phyloP scores from a whole-genome alignment of 306 rosid genomes.

The Fragaria ananassa region DNA sequence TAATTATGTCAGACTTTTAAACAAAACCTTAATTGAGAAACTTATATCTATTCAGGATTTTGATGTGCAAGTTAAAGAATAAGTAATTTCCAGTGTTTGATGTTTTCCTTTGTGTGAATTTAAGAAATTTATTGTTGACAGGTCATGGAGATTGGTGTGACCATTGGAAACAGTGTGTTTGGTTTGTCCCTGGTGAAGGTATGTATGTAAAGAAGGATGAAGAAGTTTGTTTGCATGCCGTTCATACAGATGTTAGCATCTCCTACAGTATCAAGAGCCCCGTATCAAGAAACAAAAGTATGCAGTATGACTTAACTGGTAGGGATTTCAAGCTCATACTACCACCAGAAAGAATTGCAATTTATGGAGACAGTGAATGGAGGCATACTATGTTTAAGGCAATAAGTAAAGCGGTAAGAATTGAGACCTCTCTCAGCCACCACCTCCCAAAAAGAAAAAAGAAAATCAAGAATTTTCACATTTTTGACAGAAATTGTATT shows the following conservation, averaged over 20 bases:
- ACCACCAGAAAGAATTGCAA: conserved; percentile 75
- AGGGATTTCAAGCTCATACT: conserved; percentile 50
- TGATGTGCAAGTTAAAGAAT: background rate
- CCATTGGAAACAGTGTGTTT: conserved; percentile 98
- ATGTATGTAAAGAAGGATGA: conserved; percentile 50
- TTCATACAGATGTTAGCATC: conserved; percentile 63
- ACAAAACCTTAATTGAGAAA: background rate
- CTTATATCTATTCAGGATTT: background rate
- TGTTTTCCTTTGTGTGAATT: background rate
- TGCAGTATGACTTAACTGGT: conserved; percentile 29
- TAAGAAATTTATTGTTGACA: conserved; percentile 31
- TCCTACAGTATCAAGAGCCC: conserved; percentile 48
- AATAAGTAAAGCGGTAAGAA: conserved; percentile 42
- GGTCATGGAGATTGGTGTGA: conserved; percentile 83
- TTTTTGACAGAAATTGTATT: conserved; percentile 26
- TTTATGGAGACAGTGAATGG: conserved; percentile 77
- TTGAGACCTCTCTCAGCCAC: conserved; percentile 21
- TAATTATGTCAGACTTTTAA: background rate
- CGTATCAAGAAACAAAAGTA: conserved; percentile 34
- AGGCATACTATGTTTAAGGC: conserved; percentile 59
- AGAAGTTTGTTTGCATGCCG: conserved; percentile 51
- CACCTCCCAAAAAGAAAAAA: conserved; percentile 15
- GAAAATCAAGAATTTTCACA: conserved; percentile 12
- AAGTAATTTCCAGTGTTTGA: background rate
- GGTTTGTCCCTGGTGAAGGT: conserved; percentile 87